Evolutionary conservation across 2,329 filamentous ascomycete species (phyloP).

Genomic region (Boeremia exigua): DNA sequence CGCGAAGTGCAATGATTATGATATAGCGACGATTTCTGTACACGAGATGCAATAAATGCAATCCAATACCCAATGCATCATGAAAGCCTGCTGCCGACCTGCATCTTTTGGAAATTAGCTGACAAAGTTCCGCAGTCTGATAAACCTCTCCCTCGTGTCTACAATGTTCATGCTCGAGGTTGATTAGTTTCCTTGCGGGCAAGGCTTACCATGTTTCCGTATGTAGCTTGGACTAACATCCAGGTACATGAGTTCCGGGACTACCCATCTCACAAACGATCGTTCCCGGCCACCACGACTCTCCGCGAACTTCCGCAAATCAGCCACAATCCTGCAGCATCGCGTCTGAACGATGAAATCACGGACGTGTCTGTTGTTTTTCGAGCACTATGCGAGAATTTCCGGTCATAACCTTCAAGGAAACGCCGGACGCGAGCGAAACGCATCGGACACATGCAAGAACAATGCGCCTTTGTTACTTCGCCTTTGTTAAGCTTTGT

Average conservation of each 20-base stretch:
- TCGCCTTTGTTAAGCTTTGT: no score
- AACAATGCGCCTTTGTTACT: background rate
- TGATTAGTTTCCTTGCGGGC: no score
- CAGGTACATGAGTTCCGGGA: background rate
- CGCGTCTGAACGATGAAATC: background rate
- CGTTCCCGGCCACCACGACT: background rate
- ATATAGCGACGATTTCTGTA: conserved; percentile 20
- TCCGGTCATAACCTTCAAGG: background rate
- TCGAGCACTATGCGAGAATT: background rate
- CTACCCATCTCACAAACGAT: background rate
- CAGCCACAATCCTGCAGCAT: background rate
- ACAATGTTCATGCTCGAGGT: background rate
- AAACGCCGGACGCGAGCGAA: background rate
- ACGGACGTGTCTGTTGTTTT: background rate
- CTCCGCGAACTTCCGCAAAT: background rate
- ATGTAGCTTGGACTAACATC: background rate
- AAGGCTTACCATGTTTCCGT: background rate
- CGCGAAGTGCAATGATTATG: conserved; percentile 17
- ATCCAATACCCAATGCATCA: conserved; percentile 14
- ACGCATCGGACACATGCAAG: background rate
- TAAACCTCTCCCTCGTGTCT: background rate
- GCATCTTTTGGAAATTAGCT: background rate
- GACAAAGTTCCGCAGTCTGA: no score
- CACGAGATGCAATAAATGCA: conserved; percentile 19
- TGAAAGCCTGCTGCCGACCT: background rate